Conservation (phyloP, 2,329 filamentous ascomycete genomes). For the Penicillium sp. region DNA sequence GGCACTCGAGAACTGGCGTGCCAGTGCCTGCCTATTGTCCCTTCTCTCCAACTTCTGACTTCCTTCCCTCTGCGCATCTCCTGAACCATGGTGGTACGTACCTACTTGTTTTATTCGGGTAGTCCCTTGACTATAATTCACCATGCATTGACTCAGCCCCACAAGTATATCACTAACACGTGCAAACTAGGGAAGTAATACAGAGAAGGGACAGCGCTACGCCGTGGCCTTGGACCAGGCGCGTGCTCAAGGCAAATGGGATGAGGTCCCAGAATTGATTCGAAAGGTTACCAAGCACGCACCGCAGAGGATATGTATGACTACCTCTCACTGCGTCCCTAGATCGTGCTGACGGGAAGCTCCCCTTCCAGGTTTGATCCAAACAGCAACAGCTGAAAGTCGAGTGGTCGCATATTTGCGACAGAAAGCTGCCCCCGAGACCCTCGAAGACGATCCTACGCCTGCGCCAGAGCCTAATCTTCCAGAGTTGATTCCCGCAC, state of each 20-base stretch:
- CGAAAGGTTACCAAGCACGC: slow-evolving; percentile 95
- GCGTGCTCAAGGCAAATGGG: slow-evolving; percentile 84
- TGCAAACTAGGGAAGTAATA: slow-evolving; percentile 45
- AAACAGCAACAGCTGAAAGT: slow-evolving; percentile 66
- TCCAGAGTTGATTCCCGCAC: slow-evolving; percentile 37
- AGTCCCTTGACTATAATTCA: neutral
- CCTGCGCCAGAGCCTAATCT: slow-evolving; percentile 40
- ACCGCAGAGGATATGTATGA: slow-evolving; percentile 72
- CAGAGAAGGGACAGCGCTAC: slow-evolving; percentile 77
- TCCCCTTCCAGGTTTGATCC: slow-evolving; percentile 56
- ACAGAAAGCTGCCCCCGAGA: slow-evolving; percentile 28
- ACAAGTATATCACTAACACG: slow-evolving; percentile 15
- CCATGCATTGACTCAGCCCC: neutral
- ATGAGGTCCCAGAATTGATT: slow-evolving; percentile 77
- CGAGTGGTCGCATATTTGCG: slow-evolving; percentile 56
- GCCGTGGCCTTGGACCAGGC: slow-evolving; percentile 77
- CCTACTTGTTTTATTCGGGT: neutral
- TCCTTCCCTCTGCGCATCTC: slow-evolving; percentile 10
- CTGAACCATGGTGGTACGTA: slow-evolving; percentile 24
- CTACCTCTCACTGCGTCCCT: slow-evolving; percentile 10
- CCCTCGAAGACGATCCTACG: neutral
- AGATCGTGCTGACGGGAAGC: slow-evolving; percentile 18
- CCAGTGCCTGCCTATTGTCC: slow-evolving; percentile 11
- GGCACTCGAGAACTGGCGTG: slow-evolving; percentile 8
- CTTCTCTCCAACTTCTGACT: slow-evolving; percentile 10